phyloP scores from a whole-genome alignment of 352 stramenopile genomes.

The Sclerospora graminicola region DNA sequence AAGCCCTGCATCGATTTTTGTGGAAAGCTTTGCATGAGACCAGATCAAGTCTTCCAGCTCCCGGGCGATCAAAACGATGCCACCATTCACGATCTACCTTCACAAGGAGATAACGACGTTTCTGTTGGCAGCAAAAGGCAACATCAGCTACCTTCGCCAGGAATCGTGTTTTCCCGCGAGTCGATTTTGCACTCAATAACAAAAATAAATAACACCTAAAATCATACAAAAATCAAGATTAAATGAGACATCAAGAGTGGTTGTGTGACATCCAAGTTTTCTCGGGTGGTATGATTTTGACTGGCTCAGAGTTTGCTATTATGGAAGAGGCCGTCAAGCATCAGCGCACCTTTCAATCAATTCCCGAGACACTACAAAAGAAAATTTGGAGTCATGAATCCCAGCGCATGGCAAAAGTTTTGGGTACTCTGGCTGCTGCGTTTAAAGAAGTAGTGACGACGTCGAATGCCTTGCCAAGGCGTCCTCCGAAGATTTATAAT shows the following conservation, averaged over 20 bases:
- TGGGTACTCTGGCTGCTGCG: slow-evolving; percentile 57
- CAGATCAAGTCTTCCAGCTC: slow-evolving; percentile 21
- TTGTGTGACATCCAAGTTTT: slow-evolving; percentile 79
- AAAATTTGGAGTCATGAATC: slow-evolving; percentile 74
- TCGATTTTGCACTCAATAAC: slow-evolving; percentile 66
- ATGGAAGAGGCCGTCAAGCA: slow-evolving; percentile 48
- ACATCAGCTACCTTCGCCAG: slow-evolving; percentile 7
- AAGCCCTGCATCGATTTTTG: slow-evolving; percentile 64
- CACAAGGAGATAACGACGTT: slow-evolving; percentile 7
- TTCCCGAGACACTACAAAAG: slow-evolving; percentile 31
- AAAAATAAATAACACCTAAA: slow-evolving; percentile 50
- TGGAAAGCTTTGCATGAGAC: slow-evolving; percentile 53
- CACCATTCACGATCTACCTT: slow-evolving; percentile 27
- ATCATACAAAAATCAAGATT: too few relatives aligned
- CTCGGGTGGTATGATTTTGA: slow-evolving; percentile 53
- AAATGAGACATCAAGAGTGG: too few relatives aligned
- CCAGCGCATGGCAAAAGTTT: slow-evolving; percentile 52
- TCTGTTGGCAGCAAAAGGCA: background rate
- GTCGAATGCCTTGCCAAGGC: too few relatives aligned
- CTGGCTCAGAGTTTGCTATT: slow-evolving; percentile 32
- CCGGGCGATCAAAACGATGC: slow-evolving; percentile 31
- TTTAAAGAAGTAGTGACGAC: too few relatives aligned
- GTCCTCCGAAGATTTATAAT: too few relatives aligned
- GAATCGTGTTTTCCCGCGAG: slow-evolving; percentile 69
- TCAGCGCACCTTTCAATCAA: slow-evolving; percentile 27